These are phyloP conservation scores for Komagataella pseudopastoris DNA, from an alignment of 805 yeast species.

Conservation along the genomic window DNA sequence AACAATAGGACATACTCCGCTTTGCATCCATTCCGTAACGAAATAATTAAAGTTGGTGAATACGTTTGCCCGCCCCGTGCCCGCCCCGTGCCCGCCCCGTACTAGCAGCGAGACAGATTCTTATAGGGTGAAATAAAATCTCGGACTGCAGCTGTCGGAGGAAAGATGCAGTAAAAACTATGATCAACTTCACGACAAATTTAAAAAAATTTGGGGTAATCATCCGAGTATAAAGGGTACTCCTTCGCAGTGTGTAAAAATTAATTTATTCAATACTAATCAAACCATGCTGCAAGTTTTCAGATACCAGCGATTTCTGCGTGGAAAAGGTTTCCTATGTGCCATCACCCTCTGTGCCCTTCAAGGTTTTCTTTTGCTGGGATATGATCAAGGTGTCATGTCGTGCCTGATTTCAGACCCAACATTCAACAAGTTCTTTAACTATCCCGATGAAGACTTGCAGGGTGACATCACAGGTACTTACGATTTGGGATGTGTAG, in stretches of 20 bases:
- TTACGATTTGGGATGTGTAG: slow-evolving; percentile 32
- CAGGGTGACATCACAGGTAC: slow-evolving; percentile 35
- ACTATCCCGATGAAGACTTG: slow-evolving; percentile 22
- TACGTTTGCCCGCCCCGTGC: not conserved
- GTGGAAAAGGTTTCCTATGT: slow-evolving; percentile 36
- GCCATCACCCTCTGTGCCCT: slow-evolving; percentile 47
- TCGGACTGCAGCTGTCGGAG: not conserved
- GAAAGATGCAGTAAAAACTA: not conserved
- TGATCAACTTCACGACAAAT: not conserved
- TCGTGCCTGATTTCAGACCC: slow-evolving; percentile 46
- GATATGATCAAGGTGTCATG: slow-evolving; percentile 77
- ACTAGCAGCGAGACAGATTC: not conserved
- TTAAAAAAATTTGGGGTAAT: not conserved
- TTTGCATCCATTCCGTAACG: no score
- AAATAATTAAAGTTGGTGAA: no score
- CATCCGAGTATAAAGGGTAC: not conserved
- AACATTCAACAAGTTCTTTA: slow-evolving; percentile 52
- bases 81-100: not conserved
- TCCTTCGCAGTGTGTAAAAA: not conserved
- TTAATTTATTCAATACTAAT: not conserved
- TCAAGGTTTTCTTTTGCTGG: slow-evolving; percentile 54
- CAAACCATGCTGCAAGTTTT: not conserved
- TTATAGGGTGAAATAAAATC: not conserved
- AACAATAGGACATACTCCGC: no score
- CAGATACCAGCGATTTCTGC: slow-evolving; percentile 9